Base-by-base conservation (phyloP, 345 rosid genomes). In the Excoecaria agallocha region DNA sequence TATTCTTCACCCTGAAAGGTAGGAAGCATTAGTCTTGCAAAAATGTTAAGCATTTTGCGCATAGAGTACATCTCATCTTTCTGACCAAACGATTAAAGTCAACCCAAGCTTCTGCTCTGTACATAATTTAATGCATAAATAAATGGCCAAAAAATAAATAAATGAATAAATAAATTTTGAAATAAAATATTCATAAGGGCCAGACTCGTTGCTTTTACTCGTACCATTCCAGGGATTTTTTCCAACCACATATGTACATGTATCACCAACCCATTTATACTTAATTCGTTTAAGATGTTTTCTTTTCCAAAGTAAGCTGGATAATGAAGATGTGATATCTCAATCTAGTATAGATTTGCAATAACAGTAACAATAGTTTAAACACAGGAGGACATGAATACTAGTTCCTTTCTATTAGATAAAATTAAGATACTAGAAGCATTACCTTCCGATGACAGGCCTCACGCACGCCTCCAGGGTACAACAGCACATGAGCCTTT, bases 381-480 rank as follows among this genome's bases (percentile, higher is more conserved):
- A 54, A 43, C 45, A 19, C 17, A 51, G 60, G 22, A 74, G 24
- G 48, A 72, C 8, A 35, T 6, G 15, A 25, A 50, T 3, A 20
- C 24, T 12, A 43, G 24, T 10, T 58, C 25, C 41, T 8, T 39
- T 1, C 12, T 9, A 8, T 69, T 55, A 6, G 38, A 22, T 49
- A 62, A 45, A 41, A 57, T 7, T 0, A 11, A 58, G 30, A 37
- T 5, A 49, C 20, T 10, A 69, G 25, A 13, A 48, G 58, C 51
- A 51, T 61, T 79, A 93, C 95, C 95, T 90, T 93, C 63, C 90
- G 81, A 69, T 93, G 98, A 66, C 86, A 81, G 67, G 91, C 97
- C 84, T 91, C 98, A 24, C 97, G 97, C 66, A 80, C 74, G 45
- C 98, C 98, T 70, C 98, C 97, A 20, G 98, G 98, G 78, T 91